Conservation (phyloP, 805 yeast genomes). For the Sungouiozyma intestinalis region DNA sequence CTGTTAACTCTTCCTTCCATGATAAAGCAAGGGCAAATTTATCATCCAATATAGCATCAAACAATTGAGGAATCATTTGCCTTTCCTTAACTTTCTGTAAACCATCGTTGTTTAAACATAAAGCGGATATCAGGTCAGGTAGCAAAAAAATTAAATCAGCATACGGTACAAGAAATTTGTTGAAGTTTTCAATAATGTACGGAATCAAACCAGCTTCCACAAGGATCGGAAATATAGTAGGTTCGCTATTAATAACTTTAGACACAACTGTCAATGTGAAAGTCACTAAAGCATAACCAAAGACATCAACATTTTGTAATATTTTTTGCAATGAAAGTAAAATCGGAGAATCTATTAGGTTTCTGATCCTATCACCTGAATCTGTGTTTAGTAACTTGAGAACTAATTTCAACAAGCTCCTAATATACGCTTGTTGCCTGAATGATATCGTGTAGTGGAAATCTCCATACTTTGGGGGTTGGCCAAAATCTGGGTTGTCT, state of each 20-base stretch:
- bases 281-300: conserved; percentile 59
- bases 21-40: conserved; percentile 45
- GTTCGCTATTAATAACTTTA: conserved; percentile 76
- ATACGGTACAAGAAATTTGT: conserved; percentile 44
- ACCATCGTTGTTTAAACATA: conserved; percentile 70
- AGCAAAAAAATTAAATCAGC: conserved; percentile 49
- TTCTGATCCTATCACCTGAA: conserved; percentile 75
- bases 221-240: conserved; percentile 73
- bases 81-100: conserved; percentile 39
- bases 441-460: conserved; percentile 45
- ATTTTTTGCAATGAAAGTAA: conserved; percentile 50
- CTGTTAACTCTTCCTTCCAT: conserved; percentile 40
- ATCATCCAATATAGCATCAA: conserved; percentile 42
- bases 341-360: conserved; percentile 77
- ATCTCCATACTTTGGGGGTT: conserved; percentile 42
- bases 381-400: conserved; percentile 57
- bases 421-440: conserved; percentile 49
- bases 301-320: conserved; percentile 42
- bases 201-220: conserved; percentile 70
- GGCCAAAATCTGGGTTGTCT: conserved; percentile 46
- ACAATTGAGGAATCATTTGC: conserved; percentile 33
- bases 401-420: conserved; percentile 53
- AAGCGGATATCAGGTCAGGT: conserved; percentile 72
- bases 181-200: conserved; percentile 48
- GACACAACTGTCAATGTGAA: conserved; percentile 54